A percentile compares a stretch with the other conserved stretches of the same genome.
Evolutionary conservation across 2,329 filamentous ascomycete species (phyloP).

Genomic region (Aspergillus latus): DNA sequence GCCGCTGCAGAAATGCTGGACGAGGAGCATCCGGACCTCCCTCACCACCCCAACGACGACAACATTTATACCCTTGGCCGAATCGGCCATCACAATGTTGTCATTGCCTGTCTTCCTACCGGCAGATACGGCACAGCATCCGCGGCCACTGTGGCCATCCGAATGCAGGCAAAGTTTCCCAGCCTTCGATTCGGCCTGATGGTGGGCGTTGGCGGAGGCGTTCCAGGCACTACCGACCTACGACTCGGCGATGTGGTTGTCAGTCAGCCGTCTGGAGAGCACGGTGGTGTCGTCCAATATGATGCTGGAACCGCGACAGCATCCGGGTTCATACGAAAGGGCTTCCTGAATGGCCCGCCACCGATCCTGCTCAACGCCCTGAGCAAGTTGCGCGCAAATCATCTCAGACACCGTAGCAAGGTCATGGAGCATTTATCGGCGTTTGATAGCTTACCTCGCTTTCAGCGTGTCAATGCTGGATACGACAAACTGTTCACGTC

Average conservation of each 20-base stretch:
- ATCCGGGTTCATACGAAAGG: slow-evolving; percentile 21
- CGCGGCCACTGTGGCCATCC: neutral
- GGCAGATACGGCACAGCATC: neutral
- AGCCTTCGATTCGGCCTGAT: neutral
- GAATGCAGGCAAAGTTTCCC: neutral
- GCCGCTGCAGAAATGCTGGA: neutral
- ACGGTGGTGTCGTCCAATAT: slow-evolving; percentile 33
- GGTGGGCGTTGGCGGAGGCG: slow-evolving; percentile 27
- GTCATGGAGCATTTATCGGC: neutral
- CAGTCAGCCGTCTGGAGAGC: slow-evolving; percentile 19
- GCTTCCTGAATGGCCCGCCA: slow-evolving; percentile 18
- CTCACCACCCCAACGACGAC: neutral
- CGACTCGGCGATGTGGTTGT: slow-evolving; percentile 34
- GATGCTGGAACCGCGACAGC: slow-evolving; percentile 25
- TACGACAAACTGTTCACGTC: neutral
- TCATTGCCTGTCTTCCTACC: neutral
- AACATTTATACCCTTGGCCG: neutral
- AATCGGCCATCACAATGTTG: neutral
- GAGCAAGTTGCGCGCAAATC: neutral
- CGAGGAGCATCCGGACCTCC: neutral
- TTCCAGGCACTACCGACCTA: slow-evolving; percentile 26
- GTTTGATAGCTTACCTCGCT: neutral
- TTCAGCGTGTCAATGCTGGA: neutral
- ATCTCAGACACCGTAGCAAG: neutral
- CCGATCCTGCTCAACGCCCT: slow-evolving; percentile 21